phyloP scores from a whole-genome alignment of 164 flowering plant species.

The Annona cherimola region DNA sequence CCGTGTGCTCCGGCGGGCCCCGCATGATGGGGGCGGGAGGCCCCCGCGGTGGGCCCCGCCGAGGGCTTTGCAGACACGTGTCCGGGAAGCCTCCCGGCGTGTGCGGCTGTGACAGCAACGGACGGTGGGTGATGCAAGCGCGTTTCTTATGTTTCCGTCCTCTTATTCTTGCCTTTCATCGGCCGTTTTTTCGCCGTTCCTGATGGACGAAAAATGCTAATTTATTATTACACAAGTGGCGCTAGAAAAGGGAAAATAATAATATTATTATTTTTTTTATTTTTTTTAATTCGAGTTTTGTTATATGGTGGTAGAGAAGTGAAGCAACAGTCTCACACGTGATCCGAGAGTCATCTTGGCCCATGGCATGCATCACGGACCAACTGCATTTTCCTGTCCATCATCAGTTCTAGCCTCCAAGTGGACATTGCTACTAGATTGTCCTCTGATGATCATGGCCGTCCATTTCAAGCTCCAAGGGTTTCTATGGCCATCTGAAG shows the following conservation, averaged over 20 bases:
- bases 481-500: background rate
- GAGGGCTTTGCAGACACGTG: background rate
- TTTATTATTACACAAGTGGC: background rate
- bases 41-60: background rate
- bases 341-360: constrained; percentile 8
- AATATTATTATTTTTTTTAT: no score
- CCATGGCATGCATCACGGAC: background rate
- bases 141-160: no score
- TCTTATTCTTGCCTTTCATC: background rate
- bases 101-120: background rate
- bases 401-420: background rate
- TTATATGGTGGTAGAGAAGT: constrained; percentile 12
- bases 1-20: constrained; percentile 27
- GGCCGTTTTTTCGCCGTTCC: constrained; percentile 5
- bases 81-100: background rate
- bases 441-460: background rate
- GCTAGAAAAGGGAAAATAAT: no score
- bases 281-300: no score
- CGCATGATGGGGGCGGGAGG: no score
- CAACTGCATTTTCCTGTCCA: background rate
- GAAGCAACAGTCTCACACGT: constrained; percentile 13
- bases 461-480: background rate
- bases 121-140: background rate
- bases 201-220: background rate
- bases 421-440: background rate